Conservation (phyloP, 139 green algal species). For the Chlorella vulgaris region DNA sequence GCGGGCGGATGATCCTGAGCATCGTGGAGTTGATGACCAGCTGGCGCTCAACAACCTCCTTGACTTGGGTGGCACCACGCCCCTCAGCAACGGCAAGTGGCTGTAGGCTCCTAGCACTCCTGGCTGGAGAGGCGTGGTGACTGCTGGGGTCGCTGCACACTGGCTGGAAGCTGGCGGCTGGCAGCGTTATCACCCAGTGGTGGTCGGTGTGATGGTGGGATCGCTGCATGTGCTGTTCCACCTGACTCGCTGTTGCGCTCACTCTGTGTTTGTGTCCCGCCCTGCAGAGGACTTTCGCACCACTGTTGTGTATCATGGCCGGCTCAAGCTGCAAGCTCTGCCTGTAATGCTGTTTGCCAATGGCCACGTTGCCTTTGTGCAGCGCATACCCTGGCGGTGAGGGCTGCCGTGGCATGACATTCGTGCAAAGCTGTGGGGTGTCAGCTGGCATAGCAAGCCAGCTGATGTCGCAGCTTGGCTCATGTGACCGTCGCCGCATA, state of each 20-base stretch:
- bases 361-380: constrained; percentile 28
- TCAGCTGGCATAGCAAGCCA: not conserved
- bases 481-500: not conserved
- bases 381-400: constrained; percentile 16
- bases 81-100: not conserved
- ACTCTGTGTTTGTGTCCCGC: too few species aligned
- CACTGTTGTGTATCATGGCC: not conserved
- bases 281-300: not conserved
- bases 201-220: too few species aligned
- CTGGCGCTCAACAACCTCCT: constrained; percentile 1
- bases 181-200: too few species aligned
- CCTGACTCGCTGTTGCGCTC: too few species aligned
- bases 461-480: not conserved
- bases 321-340: not conserved
- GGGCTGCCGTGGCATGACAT: not conserved
- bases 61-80: not conserved
- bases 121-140: too few species aligned
- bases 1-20: not conserved
- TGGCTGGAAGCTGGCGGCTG: too few species aligned
- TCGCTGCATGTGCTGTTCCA: too few species aligned
- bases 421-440: not conserved
- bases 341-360: constrained; percentile 15
- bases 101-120: too few species aligned
- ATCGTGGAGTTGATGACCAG: constrained; percentile 13
- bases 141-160: too few species aligned